These are phyloP conservation scores for Lotmaria passim DNA, from an alignment of 208 protist genomes.

Conservation along the genomic window DNA sequence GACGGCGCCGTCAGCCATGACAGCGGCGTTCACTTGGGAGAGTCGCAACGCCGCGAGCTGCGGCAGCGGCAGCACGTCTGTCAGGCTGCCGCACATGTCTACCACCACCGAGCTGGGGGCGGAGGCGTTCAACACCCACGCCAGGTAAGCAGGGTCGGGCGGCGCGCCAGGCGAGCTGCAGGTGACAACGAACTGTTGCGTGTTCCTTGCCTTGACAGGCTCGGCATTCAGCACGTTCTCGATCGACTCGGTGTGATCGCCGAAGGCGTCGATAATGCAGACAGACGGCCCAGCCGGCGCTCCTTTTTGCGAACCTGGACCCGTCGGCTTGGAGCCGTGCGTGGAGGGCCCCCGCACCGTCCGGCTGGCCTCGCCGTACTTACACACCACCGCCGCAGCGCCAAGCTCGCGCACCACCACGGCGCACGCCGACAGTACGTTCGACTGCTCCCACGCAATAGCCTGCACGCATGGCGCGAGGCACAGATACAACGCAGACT, in stretches of 20 bases:
- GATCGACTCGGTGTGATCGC: constrained; percentile 50
- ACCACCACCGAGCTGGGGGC: constrained; percentile 29
- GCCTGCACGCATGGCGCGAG: constrained; percentile 68
- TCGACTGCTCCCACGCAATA: constrained; percentile 67
- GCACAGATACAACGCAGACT: constrained; percentile 67
- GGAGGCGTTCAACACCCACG: constrained; percentile 37
- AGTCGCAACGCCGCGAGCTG: constrained; percentile 48
- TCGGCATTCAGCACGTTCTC: constrained; percentile 40
- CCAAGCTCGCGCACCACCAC: constrained; percentile 70
- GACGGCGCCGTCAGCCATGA: constrained; percentile 47
- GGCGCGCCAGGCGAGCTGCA: constrained; percentile 37
- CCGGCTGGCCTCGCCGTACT: constrained; percentile 26
- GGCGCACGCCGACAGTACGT: constrained; percentile 44
- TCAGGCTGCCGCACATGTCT: constrained; percentile 56
- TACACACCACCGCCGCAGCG: constrained; percentile 42
- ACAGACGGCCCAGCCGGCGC: constrained; percentile 22
- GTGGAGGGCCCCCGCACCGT: constrained; percentile 12
- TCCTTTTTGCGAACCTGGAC: constrained; percentile 2
- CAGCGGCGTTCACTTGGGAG: constrained; percentile 50
- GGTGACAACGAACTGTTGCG: constrained; percentile 47
- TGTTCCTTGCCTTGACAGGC: constrained; percentile 31
- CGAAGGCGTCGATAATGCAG: constrained; percentile 69
- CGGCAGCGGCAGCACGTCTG: constrained; percentile 36
- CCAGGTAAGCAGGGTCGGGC: constrained; percentile 46
- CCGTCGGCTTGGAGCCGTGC: constrained; percentile 8